Evolutionary conservation across 1,284 basidiomycete species (phyloP).

Genomic region (Fomitopsis palustris): DNA sequence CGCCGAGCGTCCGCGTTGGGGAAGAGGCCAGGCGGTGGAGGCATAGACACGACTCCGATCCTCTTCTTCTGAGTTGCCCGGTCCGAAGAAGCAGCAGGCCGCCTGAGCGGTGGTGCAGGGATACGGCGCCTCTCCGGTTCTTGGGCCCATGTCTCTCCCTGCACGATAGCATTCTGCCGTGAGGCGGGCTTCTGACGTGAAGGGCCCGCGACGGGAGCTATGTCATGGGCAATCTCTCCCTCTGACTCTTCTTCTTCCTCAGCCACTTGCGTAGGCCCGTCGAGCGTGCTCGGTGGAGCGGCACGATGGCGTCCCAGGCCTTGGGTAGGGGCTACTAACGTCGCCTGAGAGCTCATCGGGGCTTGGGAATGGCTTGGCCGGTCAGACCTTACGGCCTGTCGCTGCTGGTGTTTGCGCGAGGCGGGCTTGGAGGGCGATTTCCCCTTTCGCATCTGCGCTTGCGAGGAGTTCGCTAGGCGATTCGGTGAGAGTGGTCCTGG

Average conservation of each 20-base stretch:
- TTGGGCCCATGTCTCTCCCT: neutral
- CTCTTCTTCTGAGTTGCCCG: neutral
- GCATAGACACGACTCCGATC: constrained; percentile 1
- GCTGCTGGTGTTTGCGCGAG: neutral
- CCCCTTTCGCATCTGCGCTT: neutral
- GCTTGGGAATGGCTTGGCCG: neutral
- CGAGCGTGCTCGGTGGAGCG: neutral
- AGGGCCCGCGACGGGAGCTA: neutral
- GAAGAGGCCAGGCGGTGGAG: neutral
- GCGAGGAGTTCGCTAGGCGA: neutral
- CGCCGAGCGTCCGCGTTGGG: neutral
- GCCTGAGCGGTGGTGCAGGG: neutral
- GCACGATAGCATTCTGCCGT: neutral
- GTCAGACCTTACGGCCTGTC: neutral
- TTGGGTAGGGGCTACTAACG: constrained; percentile 18
- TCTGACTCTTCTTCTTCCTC: neutral
- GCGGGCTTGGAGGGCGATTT: neutral
- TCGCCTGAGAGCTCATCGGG: constrained; percentile 21
- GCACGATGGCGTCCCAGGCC: neutral
- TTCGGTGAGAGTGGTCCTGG: neutral
- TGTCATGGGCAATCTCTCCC: neutral
- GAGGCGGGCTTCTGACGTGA: neutral
- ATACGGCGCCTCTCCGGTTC: neutral
- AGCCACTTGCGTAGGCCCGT: neutral
- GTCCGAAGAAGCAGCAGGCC: neutral